Conservation (phyloP, 1,284 basidiomycete species). For the Filobasidium uniguttulatum region DNA sequence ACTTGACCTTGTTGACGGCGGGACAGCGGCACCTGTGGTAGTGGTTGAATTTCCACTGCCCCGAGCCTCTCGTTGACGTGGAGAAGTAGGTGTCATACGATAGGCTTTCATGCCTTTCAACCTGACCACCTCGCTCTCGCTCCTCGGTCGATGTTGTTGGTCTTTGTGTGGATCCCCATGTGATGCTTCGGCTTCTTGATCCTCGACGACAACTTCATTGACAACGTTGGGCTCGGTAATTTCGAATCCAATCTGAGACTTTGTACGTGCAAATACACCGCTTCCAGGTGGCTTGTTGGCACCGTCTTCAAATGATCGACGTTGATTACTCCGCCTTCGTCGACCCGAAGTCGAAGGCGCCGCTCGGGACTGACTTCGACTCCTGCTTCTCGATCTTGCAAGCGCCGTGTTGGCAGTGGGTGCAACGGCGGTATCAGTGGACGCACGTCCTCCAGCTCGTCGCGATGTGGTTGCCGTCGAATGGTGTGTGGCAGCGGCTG, state of each 20-base stretch:
- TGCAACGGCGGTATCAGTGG: neutral
- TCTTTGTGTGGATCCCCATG: neutral
- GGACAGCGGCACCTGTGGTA: no score
- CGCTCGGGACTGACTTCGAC: neutral
- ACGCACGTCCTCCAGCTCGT: neutral
- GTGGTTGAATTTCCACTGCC: no score
- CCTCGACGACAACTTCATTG: neutral
- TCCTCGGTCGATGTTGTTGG: neutral
- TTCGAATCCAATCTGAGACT: conserved; percentile 2
- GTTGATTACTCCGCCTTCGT: neutral
- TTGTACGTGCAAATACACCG: neutral
- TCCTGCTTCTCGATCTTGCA: neutral
- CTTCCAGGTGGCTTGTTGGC: no score
- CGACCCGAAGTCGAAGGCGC: neutral
- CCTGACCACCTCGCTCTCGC: neutral
- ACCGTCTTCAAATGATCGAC: neutral
- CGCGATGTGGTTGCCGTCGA: no score
- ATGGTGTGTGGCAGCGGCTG: no score
- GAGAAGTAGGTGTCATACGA: neutral
- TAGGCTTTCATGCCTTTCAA: neutral
- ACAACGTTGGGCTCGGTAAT: neutral
- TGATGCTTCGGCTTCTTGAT: neutral
- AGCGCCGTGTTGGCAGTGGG: neutral
- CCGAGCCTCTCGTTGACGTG: no score
- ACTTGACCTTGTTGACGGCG: no score